Evolutionary conservation across 495 filamentous ascomycete genomes (phyloP), one percentile per base, ranked within the genome.

Genomic region (Penicillium pulvis): DNA sequence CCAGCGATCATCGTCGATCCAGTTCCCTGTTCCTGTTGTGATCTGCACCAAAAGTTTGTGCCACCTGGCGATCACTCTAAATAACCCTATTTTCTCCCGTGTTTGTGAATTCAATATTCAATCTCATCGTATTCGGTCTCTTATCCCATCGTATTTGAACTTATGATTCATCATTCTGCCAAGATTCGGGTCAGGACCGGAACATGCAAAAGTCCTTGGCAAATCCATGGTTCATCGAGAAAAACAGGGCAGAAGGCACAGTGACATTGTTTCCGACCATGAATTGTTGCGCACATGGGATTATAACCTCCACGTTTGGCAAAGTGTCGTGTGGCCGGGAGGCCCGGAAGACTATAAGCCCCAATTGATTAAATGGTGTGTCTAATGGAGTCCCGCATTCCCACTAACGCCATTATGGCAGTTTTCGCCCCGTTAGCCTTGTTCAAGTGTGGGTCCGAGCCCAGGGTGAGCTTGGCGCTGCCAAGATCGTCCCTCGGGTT

Each of bases 41-140:
- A 51, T 51, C 48, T 51, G 47, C 48, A 33, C 35, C 26, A 19
- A 3, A 46, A 46, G 48, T 35, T 36, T 57, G 55, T 24, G 36
- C 33, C 33, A 41, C 49, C 23, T 39, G 11, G 17, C 31, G 17
- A 53, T 30, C 35, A 53, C 51, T 44, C 10, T 53, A 44, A 53
- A 53, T 43, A 53, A 53, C 20, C 51, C 51, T 53, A 53, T 42
- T 53, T 44, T 16, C 3, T 53, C 35, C 16, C 4, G 10, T 17
- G 16, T 4, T 5, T 45, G 17, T 3, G 8, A 8, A 12, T 45
- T 16, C 3, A 45, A 7, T 23, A 9, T 45, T 45, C 12, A 14
- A 5, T n/a, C 17, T 41, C 16, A 4, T 41, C 39, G 33, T 36
- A 36, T 36, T 14, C 33, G 33, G 4, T 36, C 33, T 7, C 14